Base-by-base conservation (phyloP, 106 monocot species). In the Allium sativum region DNA sequence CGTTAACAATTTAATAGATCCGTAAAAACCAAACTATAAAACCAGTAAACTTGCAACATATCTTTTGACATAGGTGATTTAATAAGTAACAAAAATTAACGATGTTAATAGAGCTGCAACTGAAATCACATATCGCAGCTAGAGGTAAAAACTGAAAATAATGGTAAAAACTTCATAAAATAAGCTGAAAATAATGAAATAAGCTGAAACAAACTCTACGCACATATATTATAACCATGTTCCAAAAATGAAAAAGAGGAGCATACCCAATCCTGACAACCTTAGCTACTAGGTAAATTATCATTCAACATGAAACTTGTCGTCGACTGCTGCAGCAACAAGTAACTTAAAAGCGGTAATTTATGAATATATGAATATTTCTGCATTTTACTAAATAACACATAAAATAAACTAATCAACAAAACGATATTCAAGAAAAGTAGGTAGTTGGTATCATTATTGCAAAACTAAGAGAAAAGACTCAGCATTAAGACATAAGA, bases 231-330 rank as follows among this genome's bases (percentile, higher is more conserved):
- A 14, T 14, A 7, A 54, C 10, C 10, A 57, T 2, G 40, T n/a
- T 10, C 19, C 4, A 21, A 12, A 42, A 15, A 5, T 12, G 56
- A 13, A 40, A 40, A 11, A n/a, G 18, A 58, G 44, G 31, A 61
- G 21, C 65, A 47, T 79, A 90, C 90, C 90, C 90, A 86, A 58
- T 91, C 86, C 66, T 91, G 13, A 14, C 10, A 61, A 68, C 74
- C 59, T 66, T 43, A n/a, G 53, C 10, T 56, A 12, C 17, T 65
- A 44, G 56, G 63, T 56, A 45, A 51, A n/a, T n/a, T 59, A 18
- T 18, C 60, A 22, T 41, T 44, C 16, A 47, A 61, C 20, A 62
- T 14, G 16, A 40, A 55, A 65, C 55, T 7, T 17, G 1, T 22
- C 45, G 16, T 11, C 15, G 8, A 10, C 21, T 59, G 13, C 18